Evolutionary conservation across 495 filamentous ascomycete genomes (phyloP).

Genomic region (Hypoxylon lenormandii): DNA sequence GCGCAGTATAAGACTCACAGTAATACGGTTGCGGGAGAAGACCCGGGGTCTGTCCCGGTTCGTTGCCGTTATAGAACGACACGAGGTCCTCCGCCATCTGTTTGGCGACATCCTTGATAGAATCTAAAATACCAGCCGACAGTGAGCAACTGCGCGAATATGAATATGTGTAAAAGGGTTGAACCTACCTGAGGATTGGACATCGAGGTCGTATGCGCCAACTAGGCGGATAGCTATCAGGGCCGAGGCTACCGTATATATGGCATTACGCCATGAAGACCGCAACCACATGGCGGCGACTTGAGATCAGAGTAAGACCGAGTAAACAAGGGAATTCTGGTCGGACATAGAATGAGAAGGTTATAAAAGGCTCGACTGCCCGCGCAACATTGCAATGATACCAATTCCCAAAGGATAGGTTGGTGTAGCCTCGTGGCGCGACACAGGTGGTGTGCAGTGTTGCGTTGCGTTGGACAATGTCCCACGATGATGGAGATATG

Average conservation of each 20-base stretch:
- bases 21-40: slow-evolving; percentile 62
- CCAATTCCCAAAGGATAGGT: slow-evolving; percentile 18
- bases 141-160: slow-evolving; percentile 15
- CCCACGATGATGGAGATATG: slow-evolving; percentile 16
- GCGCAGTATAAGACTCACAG: slow-evolving; percentile 41
- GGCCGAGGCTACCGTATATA: slow-evolving; percentile 30
- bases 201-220: slow-evolving; percentile 36
- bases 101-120: slow-evolving; percentile 71
- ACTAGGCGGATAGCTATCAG: slow-evolving; percentile 25
- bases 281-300: slow-evolving; percentile 29
- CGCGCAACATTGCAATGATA: slow-evolving; percentile 37
- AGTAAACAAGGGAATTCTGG: slow-evolving; percentile 11
- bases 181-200: slow-evolving; percentile 34
- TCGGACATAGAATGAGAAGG: slow-evolving; percentile 31
- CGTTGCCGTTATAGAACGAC: slow-evolving; percentile 73
- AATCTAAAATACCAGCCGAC: slow-evolving; percentile 61
- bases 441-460: slow-evolving; percentile 20
- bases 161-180: neutral
- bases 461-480: slow-evolving; percentile 5
- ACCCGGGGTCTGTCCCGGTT: slow-evolving; percentile 66
- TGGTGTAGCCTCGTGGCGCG: slow-evolving; percentile 8
- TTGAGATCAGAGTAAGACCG: slow-evolving; percentile 28
- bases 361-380: slow-evolving; percentile 12
- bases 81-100: slow-evolving; percentile 73
- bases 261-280: slow-evolving; percentile 31